These are phyloP conservation scores for Malus orientalis DNA, from an alignment of 306 rosid species.

Conservation along the genomic window DNA sequence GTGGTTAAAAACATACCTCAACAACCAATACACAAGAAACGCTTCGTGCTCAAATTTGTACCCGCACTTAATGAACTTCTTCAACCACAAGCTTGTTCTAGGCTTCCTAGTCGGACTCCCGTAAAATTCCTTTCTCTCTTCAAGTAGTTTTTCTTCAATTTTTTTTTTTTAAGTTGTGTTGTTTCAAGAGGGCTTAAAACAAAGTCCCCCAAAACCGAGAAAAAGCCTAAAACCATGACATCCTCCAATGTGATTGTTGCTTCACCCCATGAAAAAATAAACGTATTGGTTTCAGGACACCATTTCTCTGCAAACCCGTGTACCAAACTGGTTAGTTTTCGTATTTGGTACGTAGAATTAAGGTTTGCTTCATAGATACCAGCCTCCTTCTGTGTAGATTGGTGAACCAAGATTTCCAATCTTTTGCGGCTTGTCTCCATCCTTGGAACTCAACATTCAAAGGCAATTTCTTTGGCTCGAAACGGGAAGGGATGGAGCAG, in stretches of 20 bases:
- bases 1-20: constrained; percentile 27
- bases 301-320: constrained; percentile 33
- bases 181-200: not conserved
- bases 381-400: constrained; percentile 30
- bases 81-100: constrained; percentile 4
- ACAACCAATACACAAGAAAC: constrained; percentile 48
- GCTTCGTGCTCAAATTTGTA: constrained; percentile 56
- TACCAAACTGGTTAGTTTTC: not conserved
- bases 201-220: constrained; percentile 14
- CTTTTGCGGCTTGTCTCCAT: not conserved
- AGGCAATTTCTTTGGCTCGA: not conserved
- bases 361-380: constrained; percentile 41
- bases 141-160: not conserved
- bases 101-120: not conserved
- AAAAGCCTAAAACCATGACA: constrained; percentile 26
- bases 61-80: constrained; percentile 17
- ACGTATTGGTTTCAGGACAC: constrained; percentile 31
- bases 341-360: constrained; percentile 15
- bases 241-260: constrained; percentile 56
- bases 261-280: constrained; percentile 47
- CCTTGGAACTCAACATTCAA: not conserved
- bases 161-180: not conserved
- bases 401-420: constrained; percentile 39
- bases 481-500: not conserved
- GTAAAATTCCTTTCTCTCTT: not conserved